phyloP scores from a whole-genome alignment of 192 early-diverging fungal genomes.

The Diversispora eburnea region DNA sequence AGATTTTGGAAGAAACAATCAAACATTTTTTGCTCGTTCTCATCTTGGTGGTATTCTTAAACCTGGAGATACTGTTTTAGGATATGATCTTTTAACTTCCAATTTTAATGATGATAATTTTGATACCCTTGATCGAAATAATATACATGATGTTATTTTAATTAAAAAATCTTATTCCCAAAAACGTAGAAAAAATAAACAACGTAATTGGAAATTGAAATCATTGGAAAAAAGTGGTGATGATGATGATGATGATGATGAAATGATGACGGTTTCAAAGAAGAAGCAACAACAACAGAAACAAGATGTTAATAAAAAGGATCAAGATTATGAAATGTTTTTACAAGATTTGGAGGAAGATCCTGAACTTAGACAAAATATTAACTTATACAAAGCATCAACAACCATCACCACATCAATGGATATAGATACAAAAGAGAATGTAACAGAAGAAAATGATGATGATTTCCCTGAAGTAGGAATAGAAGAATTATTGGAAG shows the following conservation, averaged over 20 bases:
- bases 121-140: conserved; percentile 62
- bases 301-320: conserved; percentile 70
- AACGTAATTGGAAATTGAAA: conserved; percentile 89
- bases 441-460: conserved; percentile 71
- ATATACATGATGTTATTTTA: conserved; percentile 84
- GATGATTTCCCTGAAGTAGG: conserved; percentile 92
- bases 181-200: conserved; percentile 80
- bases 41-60: conserved; percentile 90
- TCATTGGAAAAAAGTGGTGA: conserved; percentile 66
- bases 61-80: conserved; percentile 87
- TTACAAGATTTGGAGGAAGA: conserved; percentile 98
- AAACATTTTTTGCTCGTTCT: conserved; percentile 80
- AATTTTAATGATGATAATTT: conserved; percentile 92
- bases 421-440: conserved; percentile 45
- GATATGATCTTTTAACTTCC: conserved; percentile 81
- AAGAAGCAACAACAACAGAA: conserved; percentile 63
- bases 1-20: conserved; percentile 82
- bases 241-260: too few species aligned
- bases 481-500: conserved; percentile 91
- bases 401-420: conserved; percentile 2
- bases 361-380: conserved; percentile 87
- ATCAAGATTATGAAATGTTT: conserved; percentile 93
- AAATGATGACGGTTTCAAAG: too few species aligned
- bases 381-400: conserved; percentile 87
- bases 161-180: conserved; percentile 91